A percentile compares a stretch with the other conserved stretches of the same genome.
Evolutionary conservation across 2,329 filamentous ascomycete genomes (phyloP).

Genomic region (Epichloe baconii): DNA sequence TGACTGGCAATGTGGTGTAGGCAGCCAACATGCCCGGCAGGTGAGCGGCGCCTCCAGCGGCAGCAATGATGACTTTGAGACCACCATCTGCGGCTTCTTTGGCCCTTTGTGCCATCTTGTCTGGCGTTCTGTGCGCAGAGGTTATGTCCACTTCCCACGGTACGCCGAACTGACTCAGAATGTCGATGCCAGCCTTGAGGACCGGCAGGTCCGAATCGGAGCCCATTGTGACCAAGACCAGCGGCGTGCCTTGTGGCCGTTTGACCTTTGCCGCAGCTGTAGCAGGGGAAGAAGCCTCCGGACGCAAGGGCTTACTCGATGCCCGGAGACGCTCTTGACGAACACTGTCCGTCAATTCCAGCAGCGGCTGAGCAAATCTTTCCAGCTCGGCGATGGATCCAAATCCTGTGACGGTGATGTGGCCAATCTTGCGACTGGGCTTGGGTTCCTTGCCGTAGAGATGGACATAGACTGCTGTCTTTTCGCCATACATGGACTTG

Average conservation of each 20-base stretch:
- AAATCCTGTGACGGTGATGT: constrained; percentile 68
- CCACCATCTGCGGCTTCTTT: constrained; percentile 49
- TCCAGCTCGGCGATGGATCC: constrained; percentile 53
- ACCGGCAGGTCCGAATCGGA: constrained; percentile 65
- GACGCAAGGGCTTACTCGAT: constrained; percentile 19
- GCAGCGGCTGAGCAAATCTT: constrained; percentile 49
- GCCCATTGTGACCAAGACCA: constrained; percentile 73
- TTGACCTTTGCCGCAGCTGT: not conserved
- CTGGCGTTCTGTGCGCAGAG: constrained; percentile 64
- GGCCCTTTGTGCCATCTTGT: constrained; percentile 56
- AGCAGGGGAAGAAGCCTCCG: constrained; percentile 7
- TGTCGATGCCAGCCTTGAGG: constrained; percentile 50
- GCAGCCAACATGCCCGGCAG: constrained; percentile 65
- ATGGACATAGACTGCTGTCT: constrained; percentile 51
- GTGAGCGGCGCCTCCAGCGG: constrained; percentile 61
- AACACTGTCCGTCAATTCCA: constrained; percentile 49
- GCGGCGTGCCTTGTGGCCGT: constrained; percentile 24
- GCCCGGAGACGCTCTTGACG: constrained; percentile 38
- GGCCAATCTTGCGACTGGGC: constrained; percentile 86
- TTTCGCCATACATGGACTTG: constrained; percentile 27
- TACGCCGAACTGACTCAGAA: constrained; percentile 57
- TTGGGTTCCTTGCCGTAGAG: constrained; percentile 87
- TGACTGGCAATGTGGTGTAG: constrained; percentile 59
- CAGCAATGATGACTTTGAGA: constrained; percentile 63
- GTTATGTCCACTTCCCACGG: constrained; percentile 64